Evolutionary conservation across 805 yeast genomes (phyloP).

Genomic region (Zygosaccharomyces kombuchaensis): DNA sequence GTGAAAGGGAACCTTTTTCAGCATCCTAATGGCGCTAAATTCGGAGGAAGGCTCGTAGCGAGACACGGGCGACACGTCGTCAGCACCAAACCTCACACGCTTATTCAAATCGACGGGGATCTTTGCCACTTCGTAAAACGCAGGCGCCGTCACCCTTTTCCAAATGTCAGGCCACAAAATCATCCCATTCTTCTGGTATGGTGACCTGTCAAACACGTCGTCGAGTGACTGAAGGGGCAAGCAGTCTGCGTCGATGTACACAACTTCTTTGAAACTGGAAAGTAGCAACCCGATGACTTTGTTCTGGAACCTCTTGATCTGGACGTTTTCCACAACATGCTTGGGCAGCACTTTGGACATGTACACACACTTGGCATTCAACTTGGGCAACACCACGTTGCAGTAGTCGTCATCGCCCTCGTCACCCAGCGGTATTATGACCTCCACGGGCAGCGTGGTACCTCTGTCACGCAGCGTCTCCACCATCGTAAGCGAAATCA

Average conservation of each 20-base stretch:
- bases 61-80: slow-evolving; percentile 23
- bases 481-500: slow-evolving; percentile 55
- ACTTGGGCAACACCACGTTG: slow-evolving; percentile 53
- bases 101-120: slow-evolving; percentile 36
- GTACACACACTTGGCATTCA: slow-evolving; percentile 61
- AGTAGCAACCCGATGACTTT: slow-evolving; percentile 70
- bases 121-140: slow-evolving; percentile 50
- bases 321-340: slow-evolving; percentile 39
- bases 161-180: slow-evolving; percentile 76
- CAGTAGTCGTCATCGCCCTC: slow-evolving; percentile 75
- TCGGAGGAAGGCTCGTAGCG: slow-evolving; percentile 12
- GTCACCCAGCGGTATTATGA: slow-evolving; percentile 63
- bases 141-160: slow-evolving; percentile 64
- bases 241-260: slow-evolving; percentile 75
- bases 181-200: slow-evolving; percentile 48
- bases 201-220: slow-evolving; percentile 39
- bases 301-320: slow-evolving; percentile 55
- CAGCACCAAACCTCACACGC: slow-evolving; percentile 32
- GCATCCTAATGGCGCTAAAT: slow-evolving; percentile 11
- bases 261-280: slow-evolving; percentile 69
- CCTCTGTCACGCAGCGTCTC: slow-evolving; percentile 57
- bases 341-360: slow-evolving; percentile 48
- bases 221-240: slow-evolving; percentile 48
- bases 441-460: slow-evolving; percentile 72
- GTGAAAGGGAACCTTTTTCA: slow-evolving; percentile 45